A percentile compares a stretch with the other conserved stretches of the same genome.
Conservation (phyloP, 2,329 filamentous ascomycete species). For the Penicillium sp. region DNA sequence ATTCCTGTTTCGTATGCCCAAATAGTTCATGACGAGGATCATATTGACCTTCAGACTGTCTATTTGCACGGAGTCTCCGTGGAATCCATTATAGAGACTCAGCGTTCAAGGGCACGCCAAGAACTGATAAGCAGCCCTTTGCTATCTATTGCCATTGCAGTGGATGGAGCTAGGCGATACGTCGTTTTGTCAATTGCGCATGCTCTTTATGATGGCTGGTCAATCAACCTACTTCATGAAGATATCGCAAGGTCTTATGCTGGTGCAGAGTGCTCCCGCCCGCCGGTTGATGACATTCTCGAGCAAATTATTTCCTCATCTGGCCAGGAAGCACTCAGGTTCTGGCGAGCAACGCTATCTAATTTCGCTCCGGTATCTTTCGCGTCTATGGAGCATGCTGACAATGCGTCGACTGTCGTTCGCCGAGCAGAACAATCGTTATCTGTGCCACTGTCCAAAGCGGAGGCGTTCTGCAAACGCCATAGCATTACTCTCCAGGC, state of each 20-base stretch:
- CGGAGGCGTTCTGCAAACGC: constrained; percentile 62
- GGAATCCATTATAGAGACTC: constrained; percentile 21
- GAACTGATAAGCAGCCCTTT: constrained; percentile 24
- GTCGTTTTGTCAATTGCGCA: constrained; percentile 74
- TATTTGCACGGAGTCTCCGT: constrained; percentile 18
- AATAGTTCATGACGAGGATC: constrained; percentile 39
- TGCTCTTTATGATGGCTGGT: constrained; percentile 87
- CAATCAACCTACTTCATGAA: constrained; percentile 68
- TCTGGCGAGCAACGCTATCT: constrained; percentile 70
- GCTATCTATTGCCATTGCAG: constrained; percentile 36
- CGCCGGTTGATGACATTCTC: constrained; percentile 54
- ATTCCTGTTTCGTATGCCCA: constrained; percentile 58
- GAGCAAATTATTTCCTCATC: constrained; percentile 51
- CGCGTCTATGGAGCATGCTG: constrained; percentile 25
- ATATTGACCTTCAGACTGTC: constrained; percentile 34
- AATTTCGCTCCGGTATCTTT: constrained; percentile 46
- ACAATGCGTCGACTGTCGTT: constrained; percentile 12
- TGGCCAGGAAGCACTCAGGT: constrained; percentile 51
- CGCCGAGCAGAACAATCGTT: constrained; percentile 27
- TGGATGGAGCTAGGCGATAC: constrained; percentile 35
- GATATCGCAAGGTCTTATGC: constrained; percentile 67
- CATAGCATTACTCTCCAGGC: constrained; percentile 71
- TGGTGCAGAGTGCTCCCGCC: constrained; percentile 41
- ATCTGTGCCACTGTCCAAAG: constrained; percentile 35
- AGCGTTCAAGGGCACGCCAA: constrained; percentile 8